Evolutionary conservation across 2,329 filamentous ascomycete species (phyloP).

Genomic region (Pseudopyricularia cyperi): DNA sequence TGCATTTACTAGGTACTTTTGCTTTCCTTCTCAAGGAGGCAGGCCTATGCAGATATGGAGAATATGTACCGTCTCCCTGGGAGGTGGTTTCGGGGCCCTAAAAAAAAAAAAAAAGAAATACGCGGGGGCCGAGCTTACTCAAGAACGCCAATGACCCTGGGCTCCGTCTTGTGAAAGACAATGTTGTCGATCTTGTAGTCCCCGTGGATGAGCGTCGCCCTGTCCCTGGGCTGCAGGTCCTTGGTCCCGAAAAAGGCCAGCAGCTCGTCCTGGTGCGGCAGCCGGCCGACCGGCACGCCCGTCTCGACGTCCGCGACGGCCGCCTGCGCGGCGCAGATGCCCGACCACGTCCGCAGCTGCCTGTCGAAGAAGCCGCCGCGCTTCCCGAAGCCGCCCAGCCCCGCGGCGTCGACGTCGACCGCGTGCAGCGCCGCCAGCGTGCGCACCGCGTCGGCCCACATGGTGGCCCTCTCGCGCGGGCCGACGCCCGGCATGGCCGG

Average conservation of each 20-base stretch:
- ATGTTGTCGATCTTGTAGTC: conserved; percentile 95
- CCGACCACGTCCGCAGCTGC: conserved; percentile 71
- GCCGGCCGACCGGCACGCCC: conserved; percentile 59
- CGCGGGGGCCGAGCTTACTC: conserved; percentile 41
- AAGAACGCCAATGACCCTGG: conserved; percentile 79
- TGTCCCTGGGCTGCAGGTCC: conserved; percentile 59
- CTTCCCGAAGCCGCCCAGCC: conserved; percentile 62
- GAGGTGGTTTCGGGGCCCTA: no score
- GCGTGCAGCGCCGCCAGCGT: conserved; percentile 79
- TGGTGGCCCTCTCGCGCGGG: conserved; percentile 54
- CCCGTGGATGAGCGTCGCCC: conserved; percentile 73
- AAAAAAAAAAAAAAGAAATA: background rate
- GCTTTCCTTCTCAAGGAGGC: background rate
- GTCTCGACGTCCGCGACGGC: conserved; percentile 65
- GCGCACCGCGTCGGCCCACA: conserved; percentile 77
- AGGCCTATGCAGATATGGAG: background rate
- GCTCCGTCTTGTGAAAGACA: conserved; percentile 79
- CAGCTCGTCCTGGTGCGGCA: conserved; percentile 75
- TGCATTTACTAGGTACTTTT: no score
- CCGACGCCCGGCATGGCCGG: conserved; percentile 62
- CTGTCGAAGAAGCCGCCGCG: conserved; percentile 68
- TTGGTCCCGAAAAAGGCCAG: conserved; percentile 64
- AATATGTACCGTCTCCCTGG: no score
- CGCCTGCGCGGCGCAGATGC: conserved; percentile 69
- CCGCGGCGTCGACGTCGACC: conserved; percentile 52